These are phyloP conservation scores for Penicillium robsamsonii DNA, from an alignment of 495 filamentous ascomycete species.

Conservation along the genomic window DNA sequence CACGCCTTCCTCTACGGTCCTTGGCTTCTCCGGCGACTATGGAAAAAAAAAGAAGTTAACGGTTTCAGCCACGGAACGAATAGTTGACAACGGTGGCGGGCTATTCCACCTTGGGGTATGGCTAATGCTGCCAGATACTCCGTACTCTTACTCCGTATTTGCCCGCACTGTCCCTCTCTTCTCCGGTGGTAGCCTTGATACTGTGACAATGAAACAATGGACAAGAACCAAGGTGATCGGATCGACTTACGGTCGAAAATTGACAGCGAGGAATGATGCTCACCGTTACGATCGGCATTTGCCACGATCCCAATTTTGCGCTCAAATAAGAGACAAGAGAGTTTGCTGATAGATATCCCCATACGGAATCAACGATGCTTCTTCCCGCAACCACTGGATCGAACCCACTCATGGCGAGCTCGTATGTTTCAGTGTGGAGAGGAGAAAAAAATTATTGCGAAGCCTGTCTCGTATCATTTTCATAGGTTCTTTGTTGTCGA, in stretches of 20 bases:
- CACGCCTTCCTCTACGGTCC: background rate
- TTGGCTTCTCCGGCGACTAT: background rate
- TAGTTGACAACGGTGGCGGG: background rate
- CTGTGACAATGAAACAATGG: background rate
- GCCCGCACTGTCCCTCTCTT: background rate
- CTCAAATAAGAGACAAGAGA: background rate
- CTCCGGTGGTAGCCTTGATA: background rate
- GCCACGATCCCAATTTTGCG: too few species aligned
- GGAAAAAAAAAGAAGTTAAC: background rate
- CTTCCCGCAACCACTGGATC: background rate
- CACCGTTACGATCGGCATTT: too few species aligned
- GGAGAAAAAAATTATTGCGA: background rate
- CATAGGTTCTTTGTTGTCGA: background rate
- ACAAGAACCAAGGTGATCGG: background rate
- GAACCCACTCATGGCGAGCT: background rate
- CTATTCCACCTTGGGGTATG: background rate
- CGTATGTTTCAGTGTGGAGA: conserved; percentile 4
- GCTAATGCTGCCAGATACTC: too few species aligned
- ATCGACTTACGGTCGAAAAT: background rate
- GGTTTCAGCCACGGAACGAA: background rate
- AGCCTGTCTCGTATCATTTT: background rate
- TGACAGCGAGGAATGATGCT: background rate
- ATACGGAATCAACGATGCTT: background rate
- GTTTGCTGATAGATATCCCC: background rate
- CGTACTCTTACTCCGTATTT: too few species aligned